A percentile compares a stretch with the other conserved stretches of the same genome.
Conservation (phyloP, 345 rosid genomes). For the Odontarrhena argentea region DNA sequence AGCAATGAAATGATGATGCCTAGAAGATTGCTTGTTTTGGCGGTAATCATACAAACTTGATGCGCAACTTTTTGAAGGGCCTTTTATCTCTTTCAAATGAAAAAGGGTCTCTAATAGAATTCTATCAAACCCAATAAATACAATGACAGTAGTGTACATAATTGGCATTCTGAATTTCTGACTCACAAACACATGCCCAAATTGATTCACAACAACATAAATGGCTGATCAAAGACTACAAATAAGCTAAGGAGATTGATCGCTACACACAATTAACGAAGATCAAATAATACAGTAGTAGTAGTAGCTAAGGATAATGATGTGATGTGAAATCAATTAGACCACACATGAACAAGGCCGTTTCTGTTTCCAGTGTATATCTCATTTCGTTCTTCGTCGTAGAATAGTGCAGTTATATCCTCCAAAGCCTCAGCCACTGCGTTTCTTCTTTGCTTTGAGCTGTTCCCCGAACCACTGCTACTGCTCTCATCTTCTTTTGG, state of each 20-base stretch:
- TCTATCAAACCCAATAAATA: slow-evolving; percentile 37
- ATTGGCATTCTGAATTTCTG: slow-evolving; percentile 28
- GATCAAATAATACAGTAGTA: slow-evolving; percentile 26
- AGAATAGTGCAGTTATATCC: slow-evolving; percentile 91
- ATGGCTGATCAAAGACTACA: slow-evolving; percentile 18
- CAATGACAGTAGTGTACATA: slow-evolving; percentile 34
- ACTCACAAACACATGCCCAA: slow-evolving; percentile 37
- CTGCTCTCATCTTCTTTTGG: slow-evolving; percentile 55
- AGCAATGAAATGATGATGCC: slow-evolving; percentile 7
- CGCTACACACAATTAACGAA: slow-evolving; percentile 40
- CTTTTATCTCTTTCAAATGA: neutral
- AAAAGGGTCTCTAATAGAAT: slow-evolving; percentile 21
- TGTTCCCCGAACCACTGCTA: slow-evolving; percentile 37
- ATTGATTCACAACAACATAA: slow-evolving; percentile 26
- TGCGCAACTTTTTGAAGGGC: neutral
- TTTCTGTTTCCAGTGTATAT: slow-evolving; percentile 84
- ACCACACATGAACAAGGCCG: slow-evolving; percentile 91
- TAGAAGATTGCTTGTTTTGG: neutral
- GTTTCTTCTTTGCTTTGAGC: slow-evolving; percentile 53
- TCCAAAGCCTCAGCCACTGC: slow-evolving; percentile 77
- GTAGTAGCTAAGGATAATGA: slow-evolving; percentile 27
- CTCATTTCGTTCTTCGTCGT: slow-evolving; percentile 92
- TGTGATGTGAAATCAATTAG: slow-evolving; percentile 64
- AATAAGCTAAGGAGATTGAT: slow-evolving; percentile 32
- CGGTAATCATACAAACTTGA: neutral